These are phyloP conservation scores for Mucor irregularis DNA, from an alignment of 371 early-diverging fungal species.

Conservation along the genomic window DNA sequence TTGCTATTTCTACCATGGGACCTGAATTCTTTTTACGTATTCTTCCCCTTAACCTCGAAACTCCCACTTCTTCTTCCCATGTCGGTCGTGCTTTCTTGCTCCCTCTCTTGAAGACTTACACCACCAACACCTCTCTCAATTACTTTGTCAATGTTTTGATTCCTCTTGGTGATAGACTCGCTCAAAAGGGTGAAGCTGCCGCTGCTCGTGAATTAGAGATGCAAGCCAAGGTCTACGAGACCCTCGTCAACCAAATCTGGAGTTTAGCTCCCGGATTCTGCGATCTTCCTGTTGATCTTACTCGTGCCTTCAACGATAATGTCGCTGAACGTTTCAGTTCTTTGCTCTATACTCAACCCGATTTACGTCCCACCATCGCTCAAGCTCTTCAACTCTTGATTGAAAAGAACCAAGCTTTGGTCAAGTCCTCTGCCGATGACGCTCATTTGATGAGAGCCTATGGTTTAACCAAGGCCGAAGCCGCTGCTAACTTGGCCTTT, in stretches of 20 bases:
- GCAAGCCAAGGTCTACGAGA: constrained; percentile 91
- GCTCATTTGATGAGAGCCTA: constrained; percentile 54
- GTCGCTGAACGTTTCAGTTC: constrained; percentile 73
- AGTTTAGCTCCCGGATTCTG: constrained; percentile 85
- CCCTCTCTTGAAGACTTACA: constrained; percentile 76
- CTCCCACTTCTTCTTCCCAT: constrained; percentile 39
- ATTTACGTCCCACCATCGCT: constrained; percentile 80
- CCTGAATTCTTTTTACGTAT: constrained; percentile 75
- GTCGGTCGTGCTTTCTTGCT: constrained; percentile 83
- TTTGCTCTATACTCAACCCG: constrained; percentile 69
- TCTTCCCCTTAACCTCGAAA: constrained; percentile 88
- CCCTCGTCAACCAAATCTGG: constrained; percentile 90
- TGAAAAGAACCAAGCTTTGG: constrained; percentile 60
- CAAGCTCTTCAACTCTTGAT: constrained; percentile 75
- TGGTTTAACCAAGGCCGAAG: constrained; percentile 59
- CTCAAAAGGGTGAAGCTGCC: constrained; percentile 64
- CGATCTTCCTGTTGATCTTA: constrained; percentile 77
- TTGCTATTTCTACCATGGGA: constrained; percentile 82
- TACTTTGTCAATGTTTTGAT: constrained; percentile 74
- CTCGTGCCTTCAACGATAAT: constrained; percentile 54
- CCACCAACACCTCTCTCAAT: constrained; percentile 76
- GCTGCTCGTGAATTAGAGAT: constrained; percentile 63
- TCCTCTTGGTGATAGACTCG: constrained; percentile 79
- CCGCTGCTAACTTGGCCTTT: constrained; percentile 55
- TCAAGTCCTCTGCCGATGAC: constrained; percentile 51